A percentile compares a stretch with the other conserved stretches of the same genome.
Evolutionary conservation across 2,329 filamentous ascomycete genomes (phyloP).

Genomic region (Didymella arachidicola): DNA sequence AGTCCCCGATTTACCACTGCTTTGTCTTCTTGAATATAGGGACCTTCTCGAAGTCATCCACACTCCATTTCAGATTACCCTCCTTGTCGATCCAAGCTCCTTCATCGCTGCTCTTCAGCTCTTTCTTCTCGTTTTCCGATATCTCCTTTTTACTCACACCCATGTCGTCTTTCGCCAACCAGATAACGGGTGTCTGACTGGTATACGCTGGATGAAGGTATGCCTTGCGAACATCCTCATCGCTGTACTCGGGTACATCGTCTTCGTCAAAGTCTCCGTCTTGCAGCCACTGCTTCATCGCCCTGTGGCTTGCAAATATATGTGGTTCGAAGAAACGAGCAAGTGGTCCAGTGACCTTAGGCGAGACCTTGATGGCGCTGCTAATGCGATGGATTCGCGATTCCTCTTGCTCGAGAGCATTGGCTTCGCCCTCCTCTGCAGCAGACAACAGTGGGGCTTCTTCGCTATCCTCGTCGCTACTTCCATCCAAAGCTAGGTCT

Average conservation of each 20-base stretch:
- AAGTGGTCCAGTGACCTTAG: conserved; percentile 37
- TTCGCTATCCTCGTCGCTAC: conserved; percentile 36
- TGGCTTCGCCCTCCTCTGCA: conserved; percentile 42
- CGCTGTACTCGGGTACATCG: conserved; percentile 43
- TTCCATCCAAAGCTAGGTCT: conserved; percentile 35
- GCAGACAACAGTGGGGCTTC: conserved; percentile 42
- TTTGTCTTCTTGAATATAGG: conserved; percentile 44
- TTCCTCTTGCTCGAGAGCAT: conserved; percentile 28
- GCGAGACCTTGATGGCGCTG: conserved; percentile 34
- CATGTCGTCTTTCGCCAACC: conserved; percentile 45
- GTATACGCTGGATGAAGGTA: conserved; percentile 48
- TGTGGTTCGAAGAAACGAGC: conserved; percentile 49
- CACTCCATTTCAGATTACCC: conserved; percentile 40
- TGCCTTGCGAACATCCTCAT: conserved; percentile 45
- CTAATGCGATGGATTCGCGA: conserved; percentile 40
- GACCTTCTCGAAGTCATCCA: conserved; percentile 42
- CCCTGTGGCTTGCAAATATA: conserved; percentile 45
- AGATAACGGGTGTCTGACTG: conserved; percentile 45
- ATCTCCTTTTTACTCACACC: conserved; percentile 45
- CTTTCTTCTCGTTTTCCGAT: conserved; percentile 39
- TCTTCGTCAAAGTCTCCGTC: conserved; percentile 44
- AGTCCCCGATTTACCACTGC: conserved; percentile 33
- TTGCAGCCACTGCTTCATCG: conserved; percentile 45
- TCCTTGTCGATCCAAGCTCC: conserved; percentile 48
- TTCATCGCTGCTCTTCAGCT: conserved; percentile 40